These are phyloP conservation scores for Ulota crispa DNA, from an alignment of 225 moss, liverwort and hornwort genomes.

Conservation along the genomic window DNA sequence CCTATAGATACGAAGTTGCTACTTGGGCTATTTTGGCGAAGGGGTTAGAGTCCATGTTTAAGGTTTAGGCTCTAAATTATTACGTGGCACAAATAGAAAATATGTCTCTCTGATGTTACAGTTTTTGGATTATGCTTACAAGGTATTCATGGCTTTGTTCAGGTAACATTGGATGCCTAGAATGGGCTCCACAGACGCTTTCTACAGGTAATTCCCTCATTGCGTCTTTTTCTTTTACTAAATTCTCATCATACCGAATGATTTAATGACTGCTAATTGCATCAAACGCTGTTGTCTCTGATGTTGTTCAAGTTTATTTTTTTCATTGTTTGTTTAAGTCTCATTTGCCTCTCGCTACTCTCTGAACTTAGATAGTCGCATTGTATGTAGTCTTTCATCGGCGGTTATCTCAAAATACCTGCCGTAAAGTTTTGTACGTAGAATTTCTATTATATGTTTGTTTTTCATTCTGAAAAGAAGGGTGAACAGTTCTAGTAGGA, in stretches of 20 bases:
- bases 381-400: neutral
- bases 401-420: neutral
- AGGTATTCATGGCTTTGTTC: constrained; percentile 21
- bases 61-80: neutral
- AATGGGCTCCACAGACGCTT: constrained; percentile 88
- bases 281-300: neutral
- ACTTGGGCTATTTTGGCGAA: neutral
- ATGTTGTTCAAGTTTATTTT: neutral
- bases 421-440: neutral
- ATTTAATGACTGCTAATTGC: neutral
- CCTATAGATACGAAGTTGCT: neutral
- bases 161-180: constrained; percentile 72
- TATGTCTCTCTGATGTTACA: neutral
- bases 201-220: constrained; percentile 66
- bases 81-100: neutral
- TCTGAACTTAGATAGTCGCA: neutral
- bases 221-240: neutral
- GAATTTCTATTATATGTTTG: constrained; percentile 2
- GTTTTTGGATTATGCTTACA: neutral
- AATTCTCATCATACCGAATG: neutral
- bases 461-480: neutral
- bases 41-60: neutral
- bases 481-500: neutral
- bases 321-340: neutral
- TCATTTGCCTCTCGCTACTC: neutral